phyloP scores from a whole-genome alignment of 352 stramenopile species.

The Phytophthora meadii region DNA sequence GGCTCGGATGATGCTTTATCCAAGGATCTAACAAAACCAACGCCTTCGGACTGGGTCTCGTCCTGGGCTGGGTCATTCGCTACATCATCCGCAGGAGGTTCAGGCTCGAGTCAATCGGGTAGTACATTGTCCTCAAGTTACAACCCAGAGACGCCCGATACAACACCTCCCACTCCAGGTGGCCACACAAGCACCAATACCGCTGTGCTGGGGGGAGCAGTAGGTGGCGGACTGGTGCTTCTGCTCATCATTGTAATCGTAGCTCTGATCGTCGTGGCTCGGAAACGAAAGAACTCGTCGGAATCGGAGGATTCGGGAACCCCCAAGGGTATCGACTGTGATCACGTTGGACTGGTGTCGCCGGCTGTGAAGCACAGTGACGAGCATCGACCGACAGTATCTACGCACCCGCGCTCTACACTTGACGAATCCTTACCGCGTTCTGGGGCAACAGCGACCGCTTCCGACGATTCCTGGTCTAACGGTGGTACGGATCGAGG shows the following conservation, averaged over 20 bases:
- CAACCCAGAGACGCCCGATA: neutral
- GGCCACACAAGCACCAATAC: conserved; percentile 8
- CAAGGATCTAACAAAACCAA: conserved; percentile 9
- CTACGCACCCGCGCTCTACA: conserved; percentile 16
- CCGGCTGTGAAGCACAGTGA: conserved; percentile 3
- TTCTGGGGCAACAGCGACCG: conserved; percentile 10
- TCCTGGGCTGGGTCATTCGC: conserved; percentile 28
- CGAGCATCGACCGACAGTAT: conserved; percentile 13
- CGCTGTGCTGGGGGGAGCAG: conserved; percentile 19
- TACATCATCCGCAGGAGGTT: neutral
- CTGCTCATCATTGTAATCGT: conserved; percentile 26
- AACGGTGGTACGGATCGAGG: conserved; percentile 6
- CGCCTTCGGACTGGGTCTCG: conserved; percentile 33
- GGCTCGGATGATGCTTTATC: conserved; percentile 10
- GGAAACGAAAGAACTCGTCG: conserved; percentile 9
- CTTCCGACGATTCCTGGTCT: conserved; percentile 16
- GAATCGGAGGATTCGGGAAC: conserved; percentile 11
- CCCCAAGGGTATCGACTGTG: conserved; percentile 2
- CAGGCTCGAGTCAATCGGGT: neutral
- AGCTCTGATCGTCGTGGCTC: conserved; percentile 10
- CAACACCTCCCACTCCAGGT: neutral
- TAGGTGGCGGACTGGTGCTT: conserved; percentile 22
- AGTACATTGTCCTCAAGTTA: neutral
- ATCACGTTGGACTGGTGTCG: conserved; percentile 21
- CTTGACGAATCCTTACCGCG: conserved; percentile 19